Conservation (phyloP, 495 filamentous ascomycete species). For the Neurospora intermedia region DNA sequence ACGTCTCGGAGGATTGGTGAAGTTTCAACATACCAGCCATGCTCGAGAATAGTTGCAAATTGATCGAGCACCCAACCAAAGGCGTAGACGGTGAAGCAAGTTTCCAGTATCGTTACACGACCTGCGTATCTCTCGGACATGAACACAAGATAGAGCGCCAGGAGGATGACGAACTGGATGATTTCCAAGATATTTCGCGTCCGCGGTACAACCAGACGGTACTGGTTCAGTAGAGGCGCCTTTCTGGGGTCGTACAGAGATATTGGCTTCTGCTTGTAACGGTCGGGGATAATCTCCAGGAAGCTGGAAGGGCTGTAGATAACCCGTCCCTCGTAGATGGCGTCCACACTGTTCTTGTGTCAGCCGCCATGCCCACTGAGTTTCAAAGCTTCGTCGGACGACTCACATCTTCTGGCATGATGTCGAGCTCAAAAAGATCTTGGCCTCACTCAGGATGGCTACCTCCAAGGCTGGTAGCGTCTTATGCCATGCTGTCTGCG, state of each 20-base stretch:
- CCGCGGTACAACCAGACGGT: slow-evolving; percentile 59
- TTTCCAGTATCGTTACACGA: slow-evolving; percentile 40
- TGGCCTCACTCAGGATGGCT: slow-evolving; percentile 59
- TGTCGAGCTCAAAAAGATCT: slow-evolving; percentile 53
- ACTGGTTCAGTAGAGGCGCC: slow-evolving; percentile 61
- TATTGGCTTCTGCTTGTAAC: slow-evolving; percentile 62
- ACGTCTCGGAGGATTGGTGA: not conserved
- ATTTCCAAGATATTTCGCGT: slow-evolving; percentile 59
- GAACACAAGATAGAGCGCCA: slow-evolving; percentile 50
- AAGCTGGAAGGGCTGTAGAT: slow-evolving; percentile 61
- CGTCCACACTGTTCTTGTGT: slow-evolving; percentile 38
- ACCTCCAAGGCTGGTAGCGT: slow-evolving; percentile 60
- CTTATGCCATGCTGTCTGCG: slow-evolving; percentile 40
- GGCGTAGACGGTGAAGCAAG: slow-evolving; percentile 52
- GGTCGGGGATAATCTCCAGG: slow-evolving; percentile 61
- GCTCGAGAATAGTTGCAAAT: slow-evolving; percentile 59
- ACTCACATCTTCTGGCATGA: slow-evolving; percentile 55
- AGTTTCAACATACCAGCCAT: slow-evolving; percentile 44
- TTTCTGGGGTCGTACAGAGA: slow-evolving; percentile 57
- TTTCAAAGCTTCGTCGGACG: not conserved
- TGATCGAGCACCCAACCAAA: slow-evolving; percentile 65
- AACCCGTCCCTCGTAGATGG: slow-evolving; percentile 55
- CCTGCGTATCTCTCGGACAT: slow-evolving; percentile 48
- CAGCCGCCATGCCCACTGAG: not conserved
- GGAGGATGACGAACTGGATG: slow-evolving; percentile 52